A percentile compares a stretch with the other conserved stretches of the same genome.
Evolutionary conservation across 2,329 filamentous ascomycete species (phyloP).

Genomic region (Aspergillus aculeatinus): DNA sequence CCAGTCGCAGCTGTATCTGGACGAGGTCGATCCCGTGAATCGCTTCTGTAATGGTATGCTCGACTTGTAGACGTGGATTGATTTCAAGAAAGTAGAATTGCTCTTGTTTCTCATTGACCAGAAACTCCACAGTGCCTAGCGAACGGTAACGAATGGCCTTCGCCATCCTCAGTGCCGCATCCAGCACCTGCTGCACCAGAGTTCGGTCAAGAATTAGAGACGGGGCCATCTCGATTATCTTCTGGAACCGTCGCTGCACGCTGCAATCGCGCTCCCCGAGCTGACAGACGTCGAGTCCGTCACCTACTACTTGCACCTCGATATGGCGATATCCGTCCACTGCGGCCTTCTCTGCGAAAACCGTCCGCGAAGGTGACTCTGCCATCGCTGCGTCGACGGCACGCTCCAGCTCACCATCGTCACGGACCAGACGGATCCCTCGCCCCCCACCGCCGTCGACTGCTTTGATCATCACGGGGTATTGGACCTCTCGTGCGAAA

Average conservation of each 20-base stretch:
- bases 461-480: conserved; percentile 64
- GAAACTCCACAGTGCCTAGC: conserved; percentile 65
- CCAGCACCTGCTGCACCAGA: conserved; percentile 52
- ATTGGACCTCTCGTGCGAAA: conserved; percentile 60
- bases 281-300: conserved; percentile 54
- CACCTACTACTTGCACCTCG: conserved; percentile 61
- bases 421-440: conserved; percentile 57
- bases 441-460: conserved; percentile 63
- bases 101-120: conserved; percentile 51
- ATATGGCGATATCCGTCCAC: conserved; percentile 61
- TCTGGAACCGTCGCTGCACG: conserved; percentile 61
- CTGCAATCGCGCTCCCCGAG: conserved; percentile 63
- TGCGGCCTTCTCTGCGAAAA: conserved; percentile 63
- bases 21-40: conserved; percentile 58
- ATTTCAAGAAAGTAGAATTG: conserved; percentile 62
- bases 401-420: conserved; percentile 46
- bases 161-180: conserved; percentile 49
- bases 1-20: conserved; percentile 53
- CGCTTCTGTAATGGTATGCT: conserved; percentile 61
- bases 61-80: conserved; percentile 61
- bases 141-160: conserved; percentile 55
- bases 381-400: conserved; percentile 53
- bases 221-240: conserved; percentile 60
- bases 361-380: conserved; percentile 58
- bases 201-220: conserved; percentile 49